Conservation (phyloP, 1,139 yeast species). For the Sugiyamaella castrensis region DNA sequence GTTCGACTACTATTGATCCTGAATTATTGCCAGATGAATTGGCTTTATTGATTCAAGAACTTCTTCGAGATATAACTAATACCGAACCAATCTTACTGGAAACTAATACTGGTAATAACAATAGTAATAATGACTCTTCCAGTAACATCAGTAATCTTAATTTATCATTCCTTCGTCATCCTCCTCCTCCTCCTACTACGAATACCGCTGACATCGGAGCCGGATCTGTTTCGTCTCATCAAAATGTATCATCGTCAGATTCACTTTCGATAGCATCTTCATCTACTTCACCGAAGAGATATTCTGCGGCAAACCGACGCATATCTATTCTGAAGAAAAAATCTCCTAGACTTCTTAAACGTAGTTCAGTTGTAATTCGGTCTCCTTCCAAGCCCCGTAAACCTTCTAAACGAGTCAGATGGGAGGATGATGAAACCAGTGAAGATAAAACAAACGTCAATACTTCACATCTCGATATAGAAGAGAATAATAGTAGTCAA, state of each 20-base stretch:
- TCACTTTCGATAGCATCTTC: neutral
- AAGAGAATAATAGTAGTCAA: neutral
- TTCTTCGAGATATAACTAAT: conserved; percentile 1
- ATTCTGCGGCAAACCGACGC: neutral
- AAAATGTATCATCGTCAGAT: neutral
- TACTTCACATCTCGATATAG: neutral
- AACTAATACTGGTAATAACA: neutral
- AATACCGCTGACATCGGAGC: neutral
- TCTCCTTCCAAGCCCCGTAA: conserved; percentile 25
- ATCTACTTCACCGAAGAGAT: neutral
- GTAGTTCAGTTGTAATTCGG: conserved; percentile 21
- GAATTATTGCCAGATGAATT: conserved; percentile 1
- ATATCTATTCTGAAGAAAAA: conserved; percentile 15
- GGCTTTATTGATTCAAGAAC: conserved; percentile 1
- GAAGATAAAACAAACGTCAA: neutral
- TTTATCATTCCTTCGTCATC: conserved; percentile 9
- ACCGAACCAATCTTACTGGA: too few relatives aligned
- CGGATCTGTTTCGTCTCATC: conserved; percentile 1
- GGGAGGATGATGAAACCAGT: conserved; percentile 29
- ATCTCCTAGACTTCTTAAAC: conserved; percentile 17
- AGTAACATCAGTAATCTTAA: neutral
- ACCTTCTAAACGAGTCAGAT: conserved; percentile 30
- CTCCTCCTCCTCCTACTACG: neutral
- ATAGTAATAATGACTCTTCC: neutral
- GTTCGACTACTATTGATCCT: neutral